phyloP scores from a whole-genome alignment of 305 asterid species.

The Andrographis paniculata region DNA sequence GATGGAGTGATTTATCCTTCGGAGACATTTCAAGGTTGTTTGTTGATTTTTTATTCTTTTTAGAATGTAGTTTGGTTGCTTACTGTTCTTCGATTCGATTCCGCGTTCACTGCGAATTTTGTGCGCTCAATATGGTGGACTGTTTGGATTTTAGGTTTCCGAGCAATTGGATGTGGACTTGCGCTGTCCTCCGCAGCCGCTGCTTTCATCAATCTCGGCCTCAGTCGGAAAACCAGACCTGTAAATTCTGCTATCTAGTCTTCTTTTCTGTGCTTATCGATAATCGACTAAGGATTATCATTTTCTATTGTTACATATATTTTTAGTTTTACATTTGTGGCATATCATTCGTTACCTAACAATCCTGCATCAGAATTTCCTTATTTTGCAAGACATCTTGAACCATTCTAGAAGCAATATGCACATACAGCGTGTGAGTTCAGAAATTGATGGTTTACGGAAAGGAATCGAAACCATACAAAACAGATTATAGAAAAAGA shows the following conservation, averaged over 20 bases:
- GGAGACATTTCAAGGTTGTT: slow-evolving; percentile 60
- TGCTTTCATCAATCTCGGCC: slow-evolving; percentile 49
- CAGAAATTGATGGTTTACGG: neutral
- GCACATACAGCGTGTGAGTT: neutral
- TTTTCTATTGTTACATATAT: too few relatives aligned
- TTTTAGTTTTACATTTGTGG: too few relatives aligned
- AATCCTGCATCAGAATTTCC: neutral
- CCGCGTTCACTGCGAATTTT: neutral
- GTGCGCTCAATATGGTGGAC: neutral
- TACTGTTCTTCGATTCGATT: neutral
- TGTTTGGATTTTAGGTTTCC: slow-evolving; percentile 38
- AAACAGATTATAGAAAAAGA: neutral
- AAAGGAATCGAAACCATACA: too few relatives aligned
- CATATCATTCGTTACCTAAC: too few relatives aligned
- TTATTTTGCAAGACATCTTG: neutral
- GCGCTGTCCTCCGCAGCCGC: slow-evolving; percentile 42
- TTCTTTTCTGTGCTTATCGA: neutral
- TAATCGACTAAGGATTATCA: too few relatives aligned
- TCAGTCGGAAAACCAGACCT: slow-evolving; percentile 65
- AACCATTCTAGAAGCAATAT: neutral
- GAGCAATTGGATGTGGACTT: slow-evolving; percentile 58
- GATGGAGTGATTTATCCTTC: slow-evolving; percentile 65
- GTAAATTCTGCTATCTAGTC: slow-evolving; percentile 20
- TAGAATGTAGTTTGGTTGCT: neutral
- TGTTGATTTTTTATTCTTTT: neutral